phyloP scores from a whole-genome alignment of 352 stramenopile genomes.

The Phytophthora citrophthora region DNA sequence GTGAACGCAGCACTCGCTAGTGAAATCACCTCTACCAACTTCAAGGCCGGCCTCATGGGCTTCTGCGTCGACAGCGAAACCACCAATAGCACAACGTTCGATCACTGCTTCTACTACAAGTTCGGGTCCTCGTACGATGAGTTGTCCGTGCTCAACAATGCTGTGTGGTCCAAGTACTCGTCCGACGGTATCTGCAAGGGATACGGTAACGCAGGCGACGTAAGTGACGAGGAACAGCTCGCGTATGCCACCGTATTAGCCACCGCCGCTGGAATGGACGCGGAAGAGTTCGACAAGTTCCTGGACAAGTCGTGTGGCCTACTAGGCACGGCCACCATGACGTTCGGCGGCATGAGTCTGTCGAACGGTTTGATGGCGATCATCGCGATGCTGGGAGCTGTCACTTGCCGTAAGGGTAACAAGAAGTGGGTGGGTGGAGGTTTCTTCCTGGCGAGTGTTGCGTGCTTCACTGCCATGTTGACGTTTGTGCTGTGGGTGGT shows the following conservation, averaged over 20 bases:
- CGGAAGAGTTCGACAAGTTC: slow-evolving; percentile 59
- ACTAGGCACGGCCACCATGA: slow-evolving; percentile 47
- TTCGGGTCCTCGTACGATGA: slow-evolving; percentile 48
- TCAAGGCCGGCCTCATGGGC: slow-evolving; percentile 21
- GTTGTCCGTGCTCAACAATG: slow-evolving; percentile 34
- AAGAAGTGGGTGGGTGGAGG: slow-evolving; percentile 27
- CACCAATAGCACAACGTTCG: slow-evolving; percentile 42
- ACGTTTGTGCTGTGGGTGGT: slow-evolving; percentile 48
- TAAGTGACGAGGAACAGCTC: slow-evolving; percentile 33
- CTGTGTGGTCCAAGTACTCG: slow-evolving; percentile 49
- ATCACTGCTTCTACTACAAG: slow-evolving; percentile 79
- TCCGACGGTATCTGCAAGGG: slow-evolving; percentile 55
- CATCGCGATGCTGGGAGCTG: slow-evolving; percentile 54
- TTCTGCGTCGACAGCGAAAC: slow-evolving; percentile 59
- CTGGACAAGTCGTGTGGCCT: slow-evolving; percentile 60
- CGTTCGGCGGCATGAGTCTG: slow-evolving; percentile 50
- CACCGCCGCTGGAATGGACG: slow-evolving; percentile 50
- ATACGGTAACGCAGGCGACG: slow-evolving; percentile 39
- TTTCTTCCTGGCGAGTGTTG: slow-evolving; percentile 27
- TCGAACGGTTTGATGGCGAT: slow-evolving; percentile 49
- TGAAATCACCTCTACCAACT: slow-evolving; percentile 13
- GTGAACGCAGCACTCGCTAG: slow-evolving; percentile 14
- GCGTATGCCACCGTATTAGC: slow-evolving; percentile 45
- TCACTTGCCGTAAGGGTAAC: slow-evolving; percentile 49
- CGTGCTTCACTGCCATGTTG: slow-evolving; percentile 15